Percentiles rank a stretch among this genome's conserved stretches.
Conservation (phyloP, 176 grass and related monocot genomes). For the Echinochloa phyllopogon region DNA sequence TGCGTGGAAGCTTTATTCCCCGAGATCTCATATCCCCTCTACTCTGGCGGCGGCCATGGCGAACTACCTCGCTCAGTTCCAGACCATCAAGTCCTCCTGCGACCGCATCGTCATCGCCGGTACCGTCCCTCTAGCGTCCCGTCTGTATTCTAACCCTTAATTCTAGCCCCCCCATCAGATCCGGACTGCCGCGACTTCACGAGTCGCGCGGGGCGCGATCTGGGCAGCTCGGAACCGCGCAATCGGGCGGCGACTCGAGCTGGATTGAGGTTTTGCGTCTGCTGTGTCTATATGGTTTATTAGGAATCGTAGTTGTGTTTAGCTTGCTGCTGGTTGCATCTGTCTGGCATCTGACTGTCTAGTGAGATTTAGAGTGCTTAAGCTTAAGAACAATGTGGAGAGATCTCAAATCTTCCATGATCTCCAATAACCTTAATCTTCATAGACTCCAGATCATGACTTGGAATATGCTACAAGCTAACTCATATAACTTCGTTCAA, state of each 20-base stretch:
- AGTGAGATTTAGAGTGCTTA: constrained; percentile 29
- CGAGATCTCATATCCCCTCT: neutral
- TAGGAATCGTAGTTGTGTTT: constrained; percentile 15
- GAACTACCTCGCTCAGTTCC: constrained; percentile 98
- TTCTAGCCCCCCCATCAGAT: neutral
- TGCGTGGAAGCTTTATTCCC: neutral
- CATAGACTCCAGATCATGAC: neutral
- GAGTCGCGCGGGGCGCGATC: constrained; percentile 6
- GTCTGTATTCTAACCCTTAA: neutral
- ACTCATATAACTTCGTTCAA: neutral
- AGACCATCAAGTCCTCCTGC: constrained; percentile 94
- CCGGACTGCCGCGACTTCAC: neutral
- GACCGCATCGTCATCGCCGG: constrained; percentile 96
- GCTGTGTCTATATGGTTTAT: neutral
- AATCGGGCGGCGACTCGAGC: constrained; percentile 2
- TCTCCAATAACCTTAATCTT: neutral
- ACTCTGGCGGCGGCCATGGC: constrained; percentile 59
- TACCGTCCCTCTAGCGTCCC: constrained; percentile 44
- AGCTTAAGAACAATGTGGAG: neutral
- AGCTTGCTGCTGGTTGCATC: neutral
- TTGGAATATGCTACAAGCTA: neutral
- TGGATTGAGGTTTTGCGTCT: neutral
- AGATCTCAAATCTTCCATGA: neutral
- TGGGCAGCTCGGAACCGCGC: constrained; percentile 8
- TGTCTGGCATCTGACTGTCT: neutral